Conservation (phyloP, 805 yeast species). For the Priceomyces castillae region DNA sequence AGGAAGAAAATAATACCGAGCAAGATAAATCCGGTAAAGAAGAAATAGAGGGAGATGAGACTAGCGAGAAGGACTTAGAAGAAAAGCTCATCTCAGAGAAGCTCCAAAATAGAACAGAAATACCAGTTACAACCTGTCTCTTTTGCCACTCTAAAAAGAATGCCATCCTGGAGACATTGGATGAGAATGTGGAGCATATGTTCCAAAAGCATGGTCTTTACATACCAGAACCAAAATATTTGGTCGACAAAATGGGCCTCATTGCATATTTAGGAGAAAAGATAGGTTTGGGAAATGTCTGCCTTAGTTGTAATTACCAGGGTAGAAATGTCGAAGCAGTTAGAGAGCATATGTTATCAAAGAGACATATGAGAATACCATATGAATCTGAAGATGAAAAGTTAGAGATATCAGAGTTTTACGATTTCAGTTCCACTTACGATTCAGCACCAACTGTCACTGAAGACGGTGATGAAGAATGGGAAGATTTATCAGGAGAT, state of each 20-base stretch:
- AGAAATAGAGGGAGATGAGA: constrained; percentile 6
- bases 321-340: constrained; percentile 85
- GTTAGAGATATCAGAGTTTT: constrained; percentile 71
- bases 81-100: constrained; percentile 46
- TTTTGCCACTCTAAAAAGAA: constrained; percentile 44
- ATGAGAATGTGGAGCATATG: constrained; percentile 66
- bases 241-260: constrained; percentile 68
- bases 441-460: constrained; percentile 17
- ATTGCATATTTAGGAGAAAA: constrained; percentile 75
- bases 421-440: constrained; percentile 75
- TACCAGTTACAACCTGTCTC: constrained; percentile 49
- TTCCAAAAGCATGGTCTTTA: constrained; percentile 76
- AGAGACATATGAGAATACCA: constrained; percentile 86
- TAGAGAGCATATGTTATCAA: constrained; percentile 81
- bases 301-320: constrained; percentile 77
- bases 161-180: constrained; percentile 34
- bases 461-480: constrained; percentile 27
- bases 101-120: constrained; percentile 43
- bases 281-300: constrained; percentile 78
- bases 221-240: constrained; percentile 75
- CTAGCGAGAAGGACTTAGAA: constrained; percentile 27
- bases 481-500: constrained; percentile 40
- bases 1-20: background rate
- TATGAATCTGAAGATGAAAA: constrained; percentile 80
- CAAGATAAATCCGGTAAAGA: background rate